phyloP scores from a whole-genome alignment of 768 basidiomycete species.

The Clavaria fumosa region DNA sequence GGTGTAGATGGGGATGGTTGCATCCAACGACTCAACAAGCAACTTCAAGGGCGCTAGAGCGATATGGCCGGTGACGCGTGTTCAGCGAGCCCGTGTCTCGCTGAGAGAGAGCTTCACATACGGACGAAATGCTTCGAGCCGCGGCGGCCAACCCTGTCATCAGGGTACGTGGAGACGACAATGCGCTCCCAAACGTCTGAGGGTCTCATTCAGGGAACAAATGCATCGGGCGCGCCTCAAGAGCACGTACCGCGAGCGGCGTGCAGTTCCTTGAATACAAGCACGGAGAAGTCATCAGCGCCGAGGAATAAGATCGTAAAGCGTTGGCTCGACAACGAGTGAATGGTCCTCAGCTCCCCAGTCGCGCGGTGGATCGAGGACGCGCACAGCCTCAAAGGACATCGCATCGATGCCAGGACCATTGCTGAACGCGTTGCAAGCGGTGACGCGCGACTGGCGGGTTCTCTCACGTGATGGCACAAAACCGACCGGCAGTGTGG shows the following conservation, averaged over 20 bases:
- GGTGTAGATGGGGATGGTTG: constrained; percentile 33
- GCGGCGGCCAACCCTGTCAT: constrained; percentile 46
- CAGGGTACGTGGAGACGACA: constrained; percentile 57
- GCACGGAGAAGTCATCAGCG: constrained; percentile 77
- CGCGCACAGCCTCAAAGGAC: too few species aligned
- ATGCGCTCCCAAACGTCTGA: constrained; percentile 68
- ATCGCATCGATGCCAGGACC: too few species aligned
- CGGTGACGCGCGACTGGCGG: too few species aligned
- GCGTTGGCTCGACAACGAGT: too few species aligned
- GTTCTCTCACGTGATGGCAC: too few species aligned
- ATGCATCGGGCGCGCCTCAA: constrained; percentile 3
- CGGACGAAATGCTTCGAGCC: constrained; percentile 21
- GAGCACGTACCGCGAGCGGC: constrained; percentile 37
- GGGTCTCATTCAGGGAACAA: constrained; percentile 8
- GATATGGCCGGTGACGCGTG: constrained; percentile 5
- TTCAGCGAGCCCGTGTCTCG: neutral
- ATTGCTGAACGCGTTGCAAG: too few species aligned
- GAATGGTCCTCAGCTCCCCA: too few species aligned
- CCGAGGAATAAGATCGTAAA: constrained; percentile 82
- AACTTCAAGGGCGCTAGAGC: constrained; percentile 52
- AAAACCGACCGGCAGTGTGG: too few species aligned
- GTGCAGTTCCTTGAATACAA: constrained; percentile 49
- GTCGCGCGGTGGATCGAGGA: too few species aligned
- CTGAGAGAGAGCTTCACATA: neutral
- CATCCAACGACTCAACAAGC: constrained; percentile 31